Conservation (phyloP, 1,139 yeast species). For the Sporopachydermia cereana region DNA sequence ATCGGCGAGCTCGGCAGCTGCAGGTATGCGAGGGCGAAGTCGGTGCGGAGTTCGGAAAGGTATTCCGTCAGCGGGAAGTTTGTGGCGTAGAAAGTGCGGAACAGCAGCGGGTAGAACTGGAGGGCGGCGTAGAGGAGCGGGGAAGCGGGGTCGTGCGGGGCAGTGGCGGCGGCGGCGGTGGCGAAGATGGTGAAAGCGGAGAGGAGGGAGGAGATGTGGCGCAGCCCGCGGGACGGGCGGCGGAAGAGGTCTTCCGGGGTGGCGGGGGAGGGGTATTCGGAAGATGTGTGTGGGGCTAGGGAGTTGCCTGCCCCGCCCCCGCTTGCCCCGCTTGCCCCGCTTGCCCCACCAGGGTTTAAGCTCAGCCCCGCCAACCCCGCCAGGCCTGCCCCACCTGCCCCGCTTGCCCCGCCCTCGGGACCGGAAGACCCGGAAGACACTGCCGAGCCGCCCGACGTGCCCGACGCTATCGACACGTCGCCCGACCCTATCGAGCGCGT, state of each 20-base stretch:
- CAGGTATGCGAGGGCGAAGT: neutral
- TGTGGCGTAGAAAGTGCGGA: neutral
- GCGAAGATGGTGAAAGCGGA: neutral
- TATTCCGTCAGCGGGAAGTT: neutral
- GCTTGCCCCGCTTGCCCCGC: neutral
- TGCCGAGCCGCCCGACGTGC: neutral
- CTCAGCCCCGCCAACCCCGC: neutral
- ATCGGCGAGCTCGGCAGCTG: neutral
- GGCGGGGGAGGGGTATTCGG: too few species aligned
- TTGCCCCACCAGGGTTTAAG: neutral
- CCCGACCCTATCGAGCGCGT: slow-evolving; percentile 2
- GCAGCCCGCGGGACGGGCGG: neutral
- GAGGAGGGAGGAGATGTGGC: neutral
- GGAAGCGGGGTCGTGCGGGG: neutral
- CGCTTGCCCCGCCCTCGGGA: neutral
- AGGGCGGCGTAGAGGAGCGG: neutral
- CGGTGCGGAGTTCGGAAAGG: neutral
- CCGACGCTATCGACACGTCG: neutral
- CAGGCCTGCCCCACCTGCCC: neutral
- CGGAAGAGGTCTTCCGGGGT: neutral
- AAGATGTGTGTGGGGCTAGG: too few species aligned
- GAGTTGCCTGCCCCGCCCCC: neutral
- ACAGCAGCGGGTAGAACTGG: slow-evolving; percentile 3
- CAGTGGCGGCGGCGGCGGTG: neutral
- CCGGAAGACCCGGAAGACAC: neutral